Evolutionary conservation across 495 filamentous ascomycete genomes (phyloP), one percentile per base, ranked within the genome.

Genomic region (Penicillium pulvis): DNA sequence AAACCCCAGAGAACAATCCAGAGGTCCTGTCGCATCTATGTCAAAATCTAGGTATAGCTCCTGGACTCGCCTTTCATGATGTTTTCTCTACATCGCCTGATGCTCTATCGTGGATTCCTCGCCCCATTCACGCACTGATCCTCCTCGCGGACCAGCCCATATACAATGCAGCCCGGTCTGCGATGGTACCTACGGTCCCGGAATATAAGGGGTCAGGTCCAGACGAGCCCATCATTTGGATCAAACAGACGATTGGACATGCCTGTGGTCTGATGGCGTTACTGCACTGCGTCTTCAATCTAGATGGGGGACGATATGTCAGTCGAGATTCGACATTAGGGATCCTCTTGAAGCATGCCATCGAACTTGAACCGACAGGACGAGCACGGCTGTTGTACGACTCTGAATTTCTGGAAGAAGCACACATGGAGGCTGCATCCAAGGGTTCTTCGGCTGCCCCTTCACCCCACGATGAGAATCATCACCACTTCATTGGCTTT

Each of bases 401-500:
- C 30, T 89, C 86, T 2, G 63, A 73, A 19, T 82, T 80, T 20
- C 74, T 97, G 12, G 91, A 92, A 56, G 64, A 68, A 20, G 89
- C 89, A 36, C 90, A 96, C 69, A 81, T 82, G 62, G 78, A 81
- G 44, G 90, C 86, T 11, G 92, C 92, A 6, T 71, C 65, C 8
- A 67, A 78, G 61, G 93, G 92, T 9, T 83, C 86, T 54, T 90
- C 89, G 2, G 71, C 63, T 30, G 85, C 88, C 6, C 91, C 90
- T 1, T 76, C 72, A 50, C 84, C 88, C 1, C 72, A 76, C 26
- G 88, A 87, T 56, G 77, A 83, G 58, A 79, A 88, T 30, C 83
- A 86, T 58, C 71, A 86, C 52, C 91, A 94, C 75, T 94, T 91
- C 68, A 82, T 95, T 33, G 87, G 83, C 44, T 93, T 95, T 73